Evolutionary conservation across 2,329 filamentous ascomycete species (phyloP).

Genomic region (Madurella mycetomatis): DNA sequence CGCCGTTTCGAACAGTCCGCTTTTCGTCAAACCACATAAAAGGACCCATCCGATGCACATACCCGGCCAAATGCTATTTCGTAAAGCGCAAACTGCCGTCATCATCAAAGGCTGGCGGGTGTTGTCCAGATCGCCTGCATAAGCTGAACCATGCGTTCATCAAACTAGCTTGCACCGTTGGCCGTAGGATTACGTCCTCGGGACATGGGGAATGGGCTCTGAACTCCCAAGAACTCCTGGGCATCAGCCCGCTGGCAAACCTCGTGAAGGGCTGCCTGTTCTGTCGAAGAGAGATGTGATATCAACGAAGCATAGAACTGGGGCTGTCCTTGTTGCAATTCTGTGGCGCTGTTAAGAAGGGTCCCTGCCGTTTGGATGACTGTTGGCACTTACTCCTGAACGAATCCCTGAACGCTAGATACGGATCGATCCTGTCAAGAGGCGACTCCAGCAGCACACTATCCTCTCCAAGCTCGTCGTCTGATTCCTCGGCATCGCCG

Average conservation of each 20-base stretch:
- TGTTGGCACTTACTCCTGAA: slow-evolving; percentile 67
- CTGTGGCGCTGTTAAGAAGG: slow-evolving; percentile 40
- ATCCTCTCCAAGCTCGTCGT: slow-evolving; percentile 89
- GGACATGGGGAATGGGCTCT: slow-evolving; percentile 23
- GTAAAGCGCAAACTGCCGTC: neutral
- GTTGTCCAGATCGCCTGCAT: neutral
- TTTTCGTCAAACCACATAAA: neutral
- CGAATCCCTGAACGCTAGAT: slow-evolving; percentile 78
- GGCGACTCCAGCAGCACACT: slow-evolving; percentile 90
- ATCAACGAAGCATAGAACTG: slow-evolving; percentile 81
- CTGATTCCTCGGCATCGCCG: slow-evolving; percentile 62
- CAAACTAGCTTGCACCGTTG: slow-evolving; percentile 21
- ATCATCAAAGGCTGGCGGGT: neutral
- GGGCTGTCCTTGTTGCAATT: slow-evolving; percentile 84
- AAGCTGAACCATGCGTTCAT: too few relatives aligned
- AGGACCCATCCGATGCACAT: neutral
- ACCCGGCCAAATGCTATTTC: neutral
- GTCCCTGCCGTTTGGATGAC: neutral
- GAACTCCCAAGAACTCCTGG: slow-evolving; percentile 39
- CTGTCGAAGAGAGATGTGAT: slow-evolving; percentile 70
- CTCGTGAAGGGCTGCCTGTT: slow-evolving; percentile 74
- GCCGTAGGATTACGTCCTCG: slow-evolving; percentile 9
- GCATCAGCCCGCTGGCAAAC: slow-evolving; percentile 68
- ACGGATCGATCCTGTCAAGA: slow-evolving; percentile 92
- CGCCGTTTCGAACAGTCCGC: neutral